Base-by-base conservation (phyloP, 345 rosid species). In the Populus euphratica region DNA sequence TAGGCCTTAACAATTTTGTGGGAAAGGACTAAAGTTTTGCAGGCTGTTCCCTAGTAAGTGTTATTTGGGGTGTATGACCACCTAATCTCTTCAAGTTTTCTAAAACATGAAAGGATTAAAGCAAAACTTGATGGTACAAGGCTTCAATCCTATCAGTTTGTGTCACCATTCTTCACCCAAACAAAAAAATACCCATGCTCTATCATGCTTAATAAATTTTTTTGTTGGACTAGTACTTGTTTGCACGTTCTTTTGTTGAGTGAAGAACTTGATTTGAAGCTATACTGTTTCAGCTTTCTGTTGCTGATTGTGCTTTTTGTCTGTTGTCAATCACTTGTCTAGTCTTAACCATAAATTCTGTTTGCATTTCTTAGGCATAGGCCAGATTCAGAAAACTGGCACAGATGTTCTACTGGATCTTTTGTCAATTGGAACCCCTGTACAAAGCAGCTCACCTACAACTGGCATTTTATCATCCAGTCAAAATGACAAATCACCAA, bases 361-460 rank as follows among this genome's bases (percentile, higher is more conserved):
- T 63, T 20, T 23, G 35, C 41, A 33, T 61, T 41, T 73, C 79
- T 68, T 69, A 92, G 98, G 88, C 65, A 65, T 83, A 74, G 86
- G 72, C 77, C 92, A 86, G 80, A 87, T 91, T 83, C 88, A 93
- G 73, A 95, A 86, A 82, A 89, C 90, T 31, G 91, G 93, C 73
- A 80, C 97, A 41, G 97, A 96, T 87, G 90, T 87, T 78, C 90
- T 96, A 74, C 80, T 93, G 78, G 98, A 92, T 90, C 90, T 93
- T 77, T 82, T 93, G 86, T 96, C 99, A 63, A 88, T 93, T 78
- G 98, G 98, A 83, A 80, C 92, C 56, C 75, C 92, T 74, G 85
- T 78, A 47, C 96, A 87, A 79, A 90, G 75, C 83, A 87, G 75
- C 80, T 77, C 92, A 81, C 75, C 92, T 76, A 71, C 86, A n/a